A percentile compares a stretch with the other conserved stretches of the same genome.
Conservation (phyloP, 2,329 filamentous ascomycete genomes). For the Pestalotiopsis sp. region DNA sequence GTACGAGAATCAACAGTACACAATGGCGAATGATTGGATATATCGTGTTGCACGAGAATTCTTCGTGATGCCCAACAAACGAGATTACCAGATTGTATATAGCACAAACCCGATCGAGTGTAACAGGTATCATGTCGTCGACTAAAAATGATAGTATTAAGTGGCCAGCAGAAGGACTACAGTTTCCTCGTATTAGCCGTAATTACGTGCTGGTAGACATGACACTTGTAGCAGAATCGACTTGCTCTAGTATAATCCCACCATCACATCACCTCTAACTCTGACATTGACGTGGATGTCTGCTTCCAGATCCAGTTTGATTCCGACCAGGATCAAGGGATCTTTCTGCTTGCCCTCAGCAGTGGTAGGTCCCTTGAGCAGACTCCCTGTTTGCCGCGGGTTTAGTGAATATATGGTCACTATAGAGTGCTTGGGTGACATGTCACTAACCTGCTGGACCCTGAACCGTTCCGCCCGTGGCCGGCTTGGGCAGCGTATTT, state of each 20-base stretch:
- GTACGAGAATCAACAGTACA: too few species aligned
- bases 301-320: constrained; percentile 66
- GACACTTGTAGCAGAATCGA: background rate
- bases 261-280: constrained; percentile 62
- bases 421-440: background rate
- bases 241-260: constrained; percentile 56
- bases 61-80: background rate
- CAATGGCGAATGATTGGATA: too few species aligned
- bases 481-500: constrained; percentile 20
- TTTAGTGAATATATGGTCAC: background rate
- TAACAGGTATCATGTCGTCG: too few species aligned
- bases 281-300: constrained; percentile 64
- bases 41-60: too few species aligned
- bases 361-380: constrained; percentile 61
- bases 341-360: constrained; percentile 60
- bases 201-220: background rate
- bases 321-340: constrained; percentile 60
- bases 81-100: background rate
- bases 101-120: background rate
- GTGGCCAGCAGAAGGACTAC: background rate
- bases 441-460: constrained; percentile 16
- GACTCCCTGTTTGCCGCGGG: constrained; percentile 42
- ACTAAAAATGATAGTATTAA: background rate
- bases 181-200: too few species aligned
- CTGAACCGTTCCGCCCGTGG: constrained; percentile 14